Conservation (phyloP, 2,329 filamentous ascomycete genomes). For the Botrytis paeoniae region DNA sequence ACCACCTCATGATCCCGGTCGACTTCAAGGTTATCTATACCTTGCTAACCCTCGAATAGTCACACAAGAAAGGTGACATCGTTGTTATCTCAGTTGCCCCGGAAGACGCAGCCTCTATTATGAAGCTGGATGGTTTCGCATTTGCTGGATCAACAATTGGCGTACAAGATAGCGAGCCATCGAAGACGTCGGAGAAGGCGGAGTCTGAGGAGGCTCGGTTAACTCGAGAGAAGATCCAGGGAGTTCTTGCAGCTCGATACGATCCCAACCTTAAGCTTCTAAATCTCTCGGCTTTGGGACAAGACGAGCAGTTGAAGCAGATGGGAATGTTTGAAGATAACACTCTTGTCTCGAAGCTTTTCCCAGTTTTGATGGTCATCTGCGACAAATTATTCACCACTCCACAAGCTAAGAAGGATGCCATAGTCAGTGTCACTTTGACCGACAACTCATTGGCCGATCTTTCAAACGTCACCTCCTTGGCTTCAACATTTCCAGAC, state of each 20-base stretch:
- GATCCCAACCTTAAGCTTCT: conserved; percentile 69
- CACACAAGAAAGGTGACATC: conserved; percentile 64
- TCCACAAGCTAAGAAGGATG: conserved; percentile 67
- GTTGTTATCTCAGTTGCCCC: conserved; percentile 65
- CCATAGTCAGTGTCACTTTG: conserved; percentile 78
- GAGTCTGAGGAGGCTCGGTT: conserved; percentile 54
- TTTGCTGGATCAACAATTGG: conserved; percentile 65
- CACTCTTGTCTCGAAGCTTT: conserved; percentile 70
- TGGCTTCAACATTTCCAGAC: conserved; percentile 78
- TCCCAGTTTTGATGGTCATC: conserved; percentile 85
- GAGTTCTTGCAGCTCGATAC: conserved; percentile 74
- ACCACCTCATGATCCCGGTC: conserved; percentile 34
- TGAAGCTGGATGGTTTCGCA: conserved; percentile 64
- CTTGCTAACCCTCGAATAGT: conserved; percentile 69
- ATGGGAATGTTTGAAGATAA: conserved; percentile 71
- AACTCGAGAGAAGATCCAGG: conserved; percentile 65
- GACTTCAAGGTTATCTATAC: conserved; percentile 39
- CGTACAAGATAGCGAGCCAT: conserved; percentile 46
- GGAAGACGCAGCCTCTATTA: conserved; percentile 60
- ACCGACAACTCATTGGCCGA: conserved; percentile 75
- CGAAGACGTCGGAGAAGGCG: conserved; percentile 33
- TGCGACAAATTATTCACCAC: conserved; percentile 76
- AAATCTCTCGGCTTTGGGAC: conserved; percentile 73
- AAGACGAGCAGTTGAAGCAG: conserved; percentile 67
- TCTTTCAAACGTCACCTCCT: conserved; percentile 67